Evolutionary conservation across 345 rosid genomes (phyloP).

Genomic region (Crucihimalaya himalaica): DNA sequence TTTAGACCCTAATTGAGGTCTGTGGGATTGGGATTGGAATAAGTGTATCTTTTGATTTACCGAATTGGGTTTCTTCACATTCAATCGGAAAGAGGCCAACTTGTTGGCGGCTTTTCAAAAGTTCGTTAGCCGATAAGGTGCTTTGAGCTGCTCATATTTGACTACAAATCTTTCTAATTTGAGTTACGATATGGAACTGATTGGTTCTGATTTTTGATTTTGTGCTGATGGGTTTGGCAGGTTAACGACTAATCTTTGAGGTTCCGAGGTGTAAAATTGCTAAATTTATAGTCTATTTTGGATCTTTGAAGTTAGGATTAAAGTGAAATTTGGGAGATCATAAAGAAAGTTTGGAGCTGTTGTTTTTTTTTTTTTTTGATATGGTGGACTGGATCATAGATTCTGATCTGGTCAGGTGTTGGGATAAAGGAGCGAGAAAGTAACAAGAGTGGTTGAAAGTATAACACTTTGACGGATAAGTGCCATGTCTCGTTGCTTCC

Average conservation of each 20-base stretch:
- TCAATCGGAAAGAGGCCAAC: slow-evolving; percentile 38
- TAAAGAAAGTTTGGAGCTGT: slow-evolving; percentile 45
- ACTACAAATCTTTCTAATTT: slow-evolving; percentile 12
- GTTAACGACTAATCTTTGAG: slow-evolving; percentile 26
- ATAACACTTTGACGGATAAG: slow-evolving; percentile 39
- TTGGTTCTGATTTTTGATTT: slow-evolving; percentile 22
- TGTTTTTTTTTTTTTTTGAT: slow-evolving; percentile 44
- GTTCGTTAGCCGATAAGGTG: slow-evolving; percentile 21
- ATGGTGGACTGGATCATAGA: slow-evolving; percentile 64
- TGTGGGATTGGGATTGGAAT: slow-evolving; percentile 36
- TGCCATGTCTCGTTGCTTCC: slow-evolving; percentile 99
- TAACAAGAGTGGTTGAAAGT: slow-evolving; percentile 43
- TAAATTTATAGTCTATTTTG: slow-evolving; percentile 20
- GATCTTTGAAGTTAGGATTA: slow-evolving; percentile 29
- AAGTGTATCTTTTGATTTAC: slow-evolving; percentile 18
- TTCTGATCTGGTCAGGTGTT: slow-evolving; percentile 54
- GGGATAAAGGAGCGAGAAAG: slow-evolving; percentile 51
- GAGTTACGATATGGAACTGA: slow-evolving; percentile 23
- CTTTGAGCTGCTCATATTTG: slow-evolving; percentile 31
- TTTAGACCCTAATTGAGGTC: slow-evolving; percentile 45
- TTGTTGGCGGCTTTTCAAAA: slow-evolving; percentile 32
- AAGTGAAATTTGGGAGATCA: slow-evolving; percentile 33
- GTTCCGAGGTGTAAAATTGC: slow-evolving; percentile 31
- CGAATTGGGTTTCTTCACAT: slow-evolving; percentile 24
- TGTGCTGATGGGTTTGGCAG: slow-evolving; percentile 38